Conservation (phyloP, 2,329 filamentous ascomycete genomes). For the Chaetomium globosum region DNA sequence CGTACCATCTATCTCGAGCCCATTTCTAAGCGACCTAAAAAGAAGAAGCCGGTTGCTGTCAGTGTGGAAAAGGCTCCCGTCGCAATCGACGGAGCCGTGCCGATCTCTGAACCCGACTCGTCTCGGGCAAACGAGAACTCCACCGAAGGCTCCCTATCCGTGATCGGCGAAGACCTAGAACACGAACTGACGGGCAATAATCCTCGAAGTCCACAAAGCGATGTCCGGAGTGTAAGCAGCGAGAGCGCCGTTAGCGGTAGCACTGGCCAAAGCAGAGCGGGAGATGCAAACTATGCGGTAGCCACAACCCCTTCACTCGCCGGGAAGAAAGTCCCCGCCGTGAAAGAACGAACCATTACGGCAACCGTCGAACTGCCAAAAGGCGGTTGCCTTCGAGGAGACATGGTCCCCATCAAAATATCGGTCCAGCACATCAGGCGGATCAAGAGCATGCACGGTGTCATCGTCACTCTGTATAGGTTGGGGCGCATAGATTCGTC, state of each 20-base stretch:
- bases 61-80: slow-evolving; percentile 48
- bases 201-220: slow-evolving; percentile 52
- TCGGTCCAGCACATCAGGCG: slow-evolving; percentile 84
- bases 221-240: slow-evolving; percentile 67
- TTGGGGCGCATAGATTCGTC: slow-evolving; percentile 86
- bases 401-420: slow-evolving; percentile 77
- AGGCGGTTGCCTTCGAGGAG: slow-evolving; percentile 83
- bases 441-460: slow-evolving; percentile 86
- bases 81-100: slow-evolving; percentile 43
- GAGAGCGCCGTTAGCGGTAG: slow-evolving; percentile 71
- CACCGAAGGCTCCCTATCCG: slow-evolving; percentile 46
- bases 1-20: slow-evolving; percentile 86
- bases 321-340: slow-evolving; percentile 46
- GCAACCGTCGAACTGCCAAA: slow-evolving; percentile 81
- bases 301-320: slow-evolving; percentile 45
- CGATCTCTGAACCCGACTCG: slow-evolving; percentile 45
- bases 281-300: slow-evolving; percentile 47
- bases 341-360: slow-evolving; percentile 78
- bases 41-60: slow-evolving; percentile 57
- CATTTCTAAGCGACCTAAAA: slow-evolving; percentile 69
- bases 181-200: slow-evolving; percentile 45
- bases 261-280: slow-evolving; percentile 60
- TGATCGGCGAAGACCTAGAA: slow-evolving; percentile 46
- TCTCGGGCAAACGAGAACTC: slow-evolving; percentile 44
- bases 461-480: slow-evolving; percentile 89